Evolutionary conservation across 805 yeast species (phyloP).

Genomic region (Blastobotrys attinorum): DNA sequence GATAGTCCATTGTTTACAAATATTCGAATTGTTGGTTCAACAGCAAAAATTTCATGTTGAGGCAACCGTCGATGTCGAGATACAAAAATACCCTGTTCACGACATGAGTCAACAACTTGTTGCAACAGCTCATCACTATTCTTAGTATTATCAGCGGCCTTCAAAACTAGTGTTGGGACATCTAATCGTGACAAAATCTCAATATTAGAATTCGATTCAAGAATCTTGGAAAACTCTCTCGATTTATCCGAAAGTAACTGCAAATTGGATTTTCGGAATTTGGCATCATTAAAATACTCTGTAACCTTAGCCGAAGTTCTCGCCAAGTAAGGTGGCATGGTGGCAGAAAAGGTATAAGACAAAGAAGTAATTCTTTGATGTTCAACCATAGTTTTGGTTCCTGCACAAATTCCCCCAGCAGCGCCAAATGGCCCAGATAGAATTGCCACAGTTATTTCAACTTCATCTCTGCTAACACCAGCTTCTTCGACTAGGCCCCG

Average conservation of each 20-base stretch:
- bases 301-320: constrained; percentile 20
- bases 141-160: constrained; percentile 37
- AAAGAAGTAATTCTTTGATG: constrained; percentile 87
- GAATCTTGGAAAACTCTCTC: not conserved
- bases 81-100: constrained; percentile 49
- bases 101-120: constrained; percentile 49
- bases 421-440: constrained; percentile 75
- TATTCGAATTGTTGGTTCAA: constrained; percentile 53
- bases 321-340: constrained; percentile 89
- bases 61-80: constrained; percentile 56
- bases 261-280: constrained; percentile 3
- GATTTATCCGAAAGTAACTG: not conserved
- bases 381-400: constrained; percentile 70
- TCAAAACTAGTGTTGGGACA: constrained; percentile 1
- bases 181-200: not conserved
- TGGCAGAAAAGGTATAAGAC: constrained; percentile 91
- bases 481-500: constrained; percentile 76
- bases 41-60: constrained; percentile 67
- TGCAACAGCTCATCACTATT: constrained; percentile 40
- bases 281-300: constrained; percentile 13
- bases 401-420: constrained; percentile 92
- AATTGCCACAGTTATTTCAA: constrained; percentile 83
- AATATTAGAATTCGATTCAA: not conserved
- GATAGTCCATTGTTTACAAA: constrained; percentile 37
- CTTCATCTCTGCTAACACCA: constrained; percentile 54